Conservation (phyloP, 345 rosid species). For the Streptanthus diversifolius region DNA sequence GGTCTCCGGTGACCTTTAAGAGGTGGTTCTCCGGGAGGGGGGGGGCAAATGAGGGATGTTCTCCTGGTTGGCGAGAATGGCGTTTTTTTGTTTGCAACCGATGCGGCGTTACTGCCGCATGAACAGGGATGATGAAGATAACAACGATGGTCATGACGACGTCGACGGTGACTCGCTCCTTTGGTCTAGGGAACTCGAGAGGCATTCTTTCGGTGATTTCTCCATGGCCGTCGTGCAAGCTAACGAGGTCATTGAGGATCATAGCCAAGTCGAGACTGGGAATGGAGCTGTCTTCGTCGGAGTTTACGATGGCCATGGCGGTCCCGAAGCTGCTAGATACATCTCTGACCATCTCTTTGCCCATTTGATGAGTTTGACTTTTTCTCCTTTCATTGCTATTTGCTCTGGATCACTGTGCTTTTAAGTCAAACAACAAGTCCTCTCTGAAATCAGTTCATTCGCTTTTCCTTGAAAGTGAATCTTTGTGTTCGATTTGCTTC, state of each 20-base stretch:
- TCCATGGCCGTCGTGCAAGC: conserved; percentile 88
- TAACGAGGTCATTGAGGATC: conserved; percentile 80
- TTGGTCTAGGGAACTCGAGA: conserved; percentile 83
- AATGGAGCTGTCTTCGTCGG: conserved; percentile 69
- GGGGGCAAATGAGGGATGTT: conserved; percentile 92
- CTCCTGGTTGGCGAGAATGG: conserved; percentile 69
- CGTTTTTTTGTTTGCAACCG: conserved; percentile 74
- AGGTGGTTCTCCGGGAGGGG: conserved; percentile 2
- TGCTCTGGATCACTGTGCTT: not conserved
- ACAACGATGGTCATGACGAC: conserved; percentile 28
- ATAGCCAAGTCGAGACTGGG: conserved; percentile 81
- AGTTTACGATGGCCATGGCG: conserved; percentile 96
- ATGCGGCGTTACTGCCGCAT: conserved; percentile 72
- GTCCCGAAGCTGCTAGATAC: conserved; percentile 83
- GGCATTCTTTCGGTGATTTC: conserved; percentile 72
- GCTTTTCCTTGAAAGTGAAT: not conserved
- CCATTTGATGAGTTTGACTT: conserved; percentile 63
- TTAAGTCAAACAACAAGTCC: not conserved
- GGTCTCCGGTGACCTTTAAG: conserved; percentile 23
- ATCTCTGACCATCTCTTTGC: conserved; percentile 75
- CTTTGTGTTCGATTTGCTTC: not conserved
- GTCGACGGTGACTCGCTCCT: conserved; percentile 39
- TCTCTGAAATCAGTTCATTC: not conserved
- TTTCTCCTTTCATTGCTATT: not conserved
- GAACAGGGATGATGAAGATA: conserved; percentile 47